A percentile compares a stretch with the other conserved stretches of the same genome.
phyloP scores from a whole-genome alignment of 176 grass and related monocot species.

The Aegilops tauschii region DNA sequence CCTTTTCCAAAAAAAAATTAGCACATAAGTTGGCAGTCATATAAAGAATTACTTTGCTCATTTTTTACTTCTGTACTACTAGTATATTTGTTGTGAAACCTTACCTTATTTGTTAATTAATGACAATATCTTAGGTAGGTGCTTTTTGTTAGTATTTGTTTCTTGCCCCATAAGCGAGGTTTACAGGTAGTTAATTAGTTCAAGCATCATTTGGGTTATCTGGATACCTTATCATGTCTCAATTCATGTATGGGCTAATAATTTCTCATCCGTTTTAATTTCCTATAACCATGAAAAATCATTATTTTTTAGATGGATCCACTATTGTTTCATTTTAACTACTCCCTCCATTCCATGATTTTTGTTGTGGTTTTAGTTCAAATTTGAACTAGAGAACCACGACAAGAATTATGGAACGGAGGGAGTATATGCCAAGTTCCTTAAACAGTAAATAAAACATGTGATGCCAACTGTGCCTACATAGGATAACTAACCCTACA shows the following conservation, averaged over 20 bases:
- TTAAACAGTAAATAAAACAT: neutral
- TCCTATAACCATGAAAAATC: neutral
- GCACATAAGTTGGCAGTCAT: neutral
- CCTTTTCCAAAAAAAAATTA: neutral
- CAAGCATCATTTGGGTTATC: slow-evolving; percentile 27
- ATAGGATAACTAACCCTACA: slow-evolving; percentile 9
- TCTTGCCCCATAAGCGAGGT: slow-evolving; percentile 44
- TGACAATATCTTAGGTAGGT: slow-evolving; percentile 10
- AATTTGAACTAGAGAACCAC: too few species aligned
- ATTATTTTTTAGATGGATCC: neutral
- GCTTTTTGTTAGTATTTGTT: neutral
- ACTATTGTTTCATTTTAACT: neutral
- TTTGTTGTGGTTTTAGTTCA: too few species aligned
- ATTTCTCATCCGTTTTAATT: neutral
- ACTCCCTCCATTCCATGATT: too few species aligned
- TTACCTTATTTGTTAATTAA: neutral
- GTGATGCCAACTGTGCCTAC: neutral
- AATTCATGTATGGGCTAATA: neutral
- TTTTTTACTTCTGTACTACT: neutral
- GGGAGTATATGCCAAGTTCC: neutral
- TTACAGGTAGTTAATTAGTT: slow-evolving; percentile 21
- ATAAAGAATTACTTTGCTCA: neutral
- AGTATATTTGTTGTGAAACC: neutral
- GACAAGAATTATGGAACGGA: too few species aligned
- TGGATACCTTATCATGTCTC: slow-evolving; percentile 2